Conservation (phyloP, 2,329 filamentous ascomycete species). For the Ophiostoma ulmi region DNA sequence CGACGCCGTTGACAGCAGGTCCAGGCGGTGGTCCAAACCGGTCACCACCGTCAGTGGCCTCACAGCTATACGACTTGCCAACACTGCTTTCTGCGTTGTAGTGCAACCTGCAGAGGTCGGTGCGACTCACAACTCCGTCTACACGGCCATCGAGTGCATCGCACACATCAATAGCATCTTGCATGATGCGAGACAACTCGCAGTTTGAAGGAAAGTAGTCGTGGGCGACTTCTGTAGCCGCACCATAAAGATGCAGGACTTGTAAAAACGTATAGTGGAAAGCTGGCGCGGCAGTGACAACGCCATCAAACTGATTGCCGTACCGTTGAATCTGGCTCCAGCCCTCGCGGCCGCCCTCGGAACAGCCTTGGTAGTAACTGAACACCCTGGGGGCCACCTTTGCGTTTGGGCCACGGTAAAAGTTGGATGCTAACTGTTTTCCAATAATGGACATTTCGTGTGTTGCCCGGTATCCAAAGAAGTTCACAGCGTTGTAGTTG, state of each 20-base stretch:
- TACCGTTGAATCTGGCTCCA: constrained; percentile 42
- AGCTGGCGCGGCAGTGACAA: constrained; percentile 22
- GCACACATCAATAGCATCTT: neutral
- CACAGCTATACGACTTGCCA: neutral
- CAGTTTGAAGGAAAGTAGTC: neutral
- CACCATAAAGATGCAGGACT: neutral
- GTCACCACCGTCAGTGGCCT: neutral
- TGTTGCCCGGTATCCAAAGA: neutral
- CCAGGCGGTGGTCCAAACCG: neutral
- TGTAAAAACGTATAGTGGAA: neutral
- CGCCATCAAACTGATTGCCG: constrained; percentile 42
- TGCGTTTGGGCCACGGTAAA: neutral
- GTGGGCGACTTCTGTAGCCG: neutral
- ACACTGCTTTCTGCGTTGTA: neutral
- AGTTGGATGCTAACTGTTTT: neutral
- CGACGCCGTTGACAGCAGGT: neutral
- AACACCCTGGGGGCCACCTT: neutral
- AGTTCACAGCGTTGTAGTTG: neutral
- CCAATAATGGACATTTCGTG: constrained; percentile 1
- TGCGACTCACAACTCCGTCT: neutral
- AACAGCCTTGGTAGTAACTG: constrained; percentile 43
- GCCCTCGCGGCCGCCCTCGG: constrained; percentile 47
- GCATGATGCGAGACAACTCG: neutral
- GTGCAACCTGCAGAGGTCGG: neutral
- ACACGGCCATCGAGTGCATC: neutral